Evolutionary conservation across 768 basidiomycete species (phyloP).

Genomic region (Suillus decipiens): DNA sequence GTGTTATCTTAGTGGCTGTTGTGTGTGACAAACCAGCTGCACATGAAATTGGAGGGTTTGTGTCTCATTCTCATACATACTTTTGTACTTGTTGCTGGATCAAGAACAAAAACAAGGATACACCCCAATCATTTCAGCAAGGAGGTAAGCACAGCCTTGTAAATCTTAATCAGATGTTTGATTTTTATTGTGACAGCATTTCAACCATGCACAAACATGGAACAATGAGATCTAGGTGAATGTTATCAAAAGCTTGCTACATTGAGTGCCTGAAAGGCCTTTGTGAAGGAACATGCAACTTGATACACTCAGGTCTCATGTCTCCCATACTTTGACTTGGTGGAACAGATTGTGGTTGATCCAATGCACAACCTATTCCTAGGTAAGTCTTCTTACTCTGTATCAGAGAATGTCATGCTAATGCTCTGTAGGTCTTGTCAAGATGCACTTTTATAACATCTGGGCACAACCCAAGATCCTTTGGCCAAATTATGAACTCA

Average conservation of each 20-base stretch:
- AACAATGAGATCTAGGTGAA: conserved; percentile 17
- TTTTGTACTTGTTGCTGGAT: conserved; percentile 40
- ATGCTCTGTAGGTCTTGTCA: conserved; percentile 5
- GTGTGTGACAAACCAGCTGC: conserved; percentile 42
- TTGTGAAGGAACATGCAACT: conserved; percentile 16
- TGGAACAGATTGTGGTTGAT: no score
- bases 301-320: conserved; percentile 13
- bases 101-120: not conserved
- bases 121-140: no score
- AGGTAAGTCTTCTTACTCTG: no score
- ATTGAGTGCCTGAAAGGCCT: conserved; percentile 11
- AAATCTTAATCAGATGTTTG: no score
- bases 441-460: conserved; percentile 3
- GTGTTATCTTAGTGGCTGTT: conserved; percentile 30
- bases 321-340: no score
- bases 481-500: conserved; percentile 1
- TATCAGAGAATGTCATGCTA: no score
- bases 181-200: conserved; percentile 13
- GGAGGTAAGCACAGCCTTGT: no score
- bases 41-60: conserved; percentile 35
- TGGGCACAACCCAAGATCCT: conserved; percentile 6
- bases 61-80: conserved; percentile 31
- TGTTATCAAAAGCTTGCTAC: conserved; percentile 11
- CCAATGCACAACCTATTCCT: no score
- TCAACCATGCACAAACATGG: conserved; percentile 13